Base-by-base conservation (phyloP, 2,329 filamentous ascomycete species). In the Stachybotrys chartarum region DNA sequence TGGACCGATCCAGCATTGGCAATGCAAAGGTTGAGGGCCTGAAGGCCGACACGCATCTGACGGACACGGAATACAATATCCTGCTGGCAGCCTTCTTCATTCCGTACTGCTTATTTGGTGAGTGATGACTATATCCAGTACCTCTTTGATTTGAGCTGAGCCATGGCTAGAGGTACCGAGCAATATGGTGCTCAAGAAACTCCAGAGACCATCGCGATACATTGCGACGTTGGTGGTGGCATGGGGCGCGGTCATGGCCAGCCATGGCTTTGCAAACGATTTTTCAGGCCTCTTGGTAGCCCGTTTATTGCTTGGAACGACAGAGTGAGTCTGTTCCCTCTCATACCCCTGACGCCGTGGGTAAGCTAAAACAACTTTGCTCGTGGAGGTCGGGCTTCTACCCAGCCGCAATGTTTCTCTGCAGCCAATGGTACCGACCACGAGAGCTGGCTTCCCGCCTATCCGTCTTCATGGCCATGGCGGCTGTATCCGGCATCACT, bases 381-480 rank as follows among this genome's bases (percentile, higher is more conserved):
- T 32, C 32, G n/a, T 12, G 63, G 62, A 39, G 82, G 87, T 3
- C 24, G 24, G 87, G 87, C 2, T 76, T 91, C 0, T 89, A 87
- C 62, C 86, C 86, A 0, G 85, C 84, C 3, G 80, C 90, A 3
- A 86, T 86, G 56, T 91, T 89, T 66, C 89, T 90, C 63, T 77
- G 91, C 1, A 86, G 82, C 0, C 90, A 86, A 64, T 93, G 88
- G 88, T 93, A 92, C 61, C 85, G 82, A 64, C 78, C 88, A 14
- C 80, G 79, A 5, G 89, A 93, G 61, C 84, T 91, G 42, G 88
- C 87, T 32, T 78, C 89, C 12, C 81, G 89, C 50, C 82, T 86
- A 49, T 86, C 88, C 5, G 82, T 90, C 50, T 91, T 92, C 73
- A 92, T 91, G 73, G 88, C 86, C 0, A 86, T 87, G 0, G 88